Percentiles rank a stretch among this genome's conserved stretches.
Evolutionary conservation across 306 rosid genomes (phyloP).

Genomic region (Trifolium pratense): DNA sequence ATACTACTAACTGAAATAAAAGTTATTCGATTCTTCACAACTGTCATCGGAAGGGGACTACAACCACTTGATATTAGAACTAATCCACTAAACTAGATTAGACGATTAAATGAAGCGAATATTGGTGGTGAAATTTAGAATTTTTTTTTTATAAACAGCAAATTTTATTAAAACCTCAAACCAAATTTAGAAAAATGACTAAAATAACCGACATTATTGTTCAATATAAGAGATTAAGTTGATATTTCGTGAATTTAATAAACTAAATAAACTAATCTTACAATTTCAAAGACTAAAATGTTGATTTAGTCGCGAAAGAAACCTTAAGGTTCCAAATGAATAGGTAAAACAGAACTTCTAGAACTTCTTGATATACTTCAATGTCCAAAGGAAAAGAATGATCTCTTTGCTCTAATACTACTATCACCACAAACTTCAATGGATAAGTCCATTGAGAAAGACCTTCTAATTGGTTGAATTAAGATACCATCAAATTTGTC

Average conservation of each 20-base stretch:
- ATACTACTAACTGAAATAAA: too few species aligned
- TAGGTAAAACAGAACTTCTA: slow-evolving; percentile 51
- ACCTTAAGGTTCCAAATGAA: slow-evolving; percentile 52
- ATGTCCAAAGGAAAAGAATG: slow-evolving; percentile 71
- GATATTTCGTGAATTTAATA: neutral
- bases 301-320: neutral
- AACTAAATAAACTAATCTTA: neutral
- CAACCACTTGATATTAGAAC: too few species aligned
- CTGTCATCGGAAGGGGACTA: too few species aligned
- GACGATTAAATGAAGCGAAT: too few species aligned
- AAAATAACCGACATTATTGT: too few species aligned
- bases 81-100: too few species aligned
- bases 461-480: slow-evolving; percentile 70
- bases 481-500: slow-evolving; percentile 55
- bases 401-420: slow-evolving; percentile 53
- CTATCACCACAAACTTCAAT: slow-evolving; percentile 49
- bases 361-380: slow-evolving; percentile 59
- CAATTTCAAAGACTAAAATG: neutral
- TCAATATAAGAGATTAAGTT: too few species aligned
- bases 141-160: too few species aligned
- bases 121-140: too few species aligned
- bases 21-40: too few species aligned
- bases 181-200: too few species aligned
- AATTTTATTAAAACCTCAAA: too few species aligned
- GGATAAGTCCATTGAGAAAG: slow-evolving; percentile 68